Evolutionary conservation across 805 yeast species (phyloP), one percentile per base, ranked within the genome.

Genomic region (Ogataea corticis): DNA sequence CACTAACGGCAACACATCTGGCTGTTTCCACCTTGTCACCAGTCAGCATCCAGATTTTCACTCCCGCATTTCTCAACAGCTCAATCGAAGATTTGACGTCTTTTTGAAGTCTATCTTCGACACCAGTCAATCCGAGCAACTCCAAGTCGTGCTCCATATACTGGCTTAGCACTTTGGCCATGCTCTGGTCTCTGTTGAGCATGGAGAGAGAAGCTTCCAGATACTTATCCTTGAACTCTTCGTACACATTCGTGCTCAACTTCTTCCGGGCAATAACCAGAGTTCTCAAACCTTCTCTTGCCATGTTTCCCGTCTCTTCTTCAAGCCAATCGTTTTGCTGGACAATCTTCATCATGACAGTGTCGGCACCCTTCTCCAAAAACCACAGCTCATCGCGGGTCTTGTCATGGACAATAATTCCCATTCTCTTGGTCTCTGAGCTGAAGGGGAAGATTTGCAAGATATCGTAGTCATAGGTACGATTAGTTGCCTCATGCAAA

Each of bases 21-120:
- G 99, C 99, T 0, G 99, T 94, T 68, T 94, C 99, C 6, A 94
- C 98, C 64, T 94, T 94, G 65, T 94, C 99, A 55, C 99, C 99
- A 0, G 99, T 94, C 38, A 94, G 71, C 99, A 94, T 95, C 99
- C 99, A 94, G 41, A 94, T 94, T 58, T 91, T 91, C 45, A 95
- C 81, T 3, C 98, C 99, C 0, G 98, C 99, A 67, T 95, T 94
- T 56, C 99, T 78, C 54, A 94, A 73, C 29, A 91, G 73, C 69
- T 94, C 99, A 47, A 94, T 83, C 0, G 97, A 88, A 0, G 95
- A 77, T 66, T 92, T 92, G 39, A 95, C 97, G 63, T 92, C 90
- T 46, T 80, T 76, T 63, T 94, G 99, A 39, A 94, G 74, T 62
- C 89, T 87, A 63, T 94, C 99, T 62, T 94, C 99, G 18, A 94